These are phyloP conservation scores for Tuber magnatum DNA, from an alignment of 495 filamentous ascomycete genomes.

Conservation along the genomic window DNA sequence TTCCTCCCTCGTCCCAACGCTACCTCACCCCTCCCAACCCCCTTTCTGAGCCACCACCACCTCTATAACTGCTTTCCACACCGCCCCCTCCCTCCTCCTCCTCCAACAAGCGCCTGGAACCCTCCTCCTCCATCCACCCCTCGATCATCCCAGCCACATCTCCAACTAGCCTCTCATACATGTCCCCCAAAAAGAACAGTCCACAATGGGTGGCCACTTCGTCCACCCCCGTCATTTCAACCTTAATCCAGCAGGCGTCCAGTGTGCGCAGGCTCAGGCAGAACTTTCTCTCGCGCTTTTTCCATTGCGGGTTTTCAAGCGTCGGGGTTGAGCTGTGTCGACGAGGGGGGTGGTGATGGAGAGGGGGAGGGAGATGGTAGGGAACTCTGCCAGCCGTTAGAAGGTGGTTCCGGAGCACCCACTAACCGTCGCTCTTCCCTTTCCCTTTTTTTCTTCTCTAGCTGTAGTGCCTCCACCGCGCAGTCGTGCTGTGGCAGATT, in stretches of 20 bases:
- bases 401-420: not conserved
- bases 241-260: slow-evolving; percentile 65
- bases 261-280: slow-evolving; percentile 59
- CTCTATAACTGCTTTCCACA: too few relatives aligned
- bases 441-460: not conserved
- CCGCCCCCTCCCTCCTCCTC: too few relatives aligned
- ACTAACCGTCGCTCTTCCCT: not conserved
- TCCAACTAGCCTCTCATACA: slow-evolving; percentile 70
- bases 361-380: not conserved
- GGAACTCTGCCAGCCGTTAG: not conserved
- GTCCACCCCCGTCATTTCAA: slow-evolving; percentile 75
- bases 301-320: slow-evolving; percentile 31
- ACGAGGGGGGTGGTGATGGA: slow-evolving; percentile 6
- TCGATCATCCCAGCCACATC: too few relatives aligned
- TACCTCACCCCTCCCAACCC: too few relatives aligned
- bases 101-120: too few relatives aligned
- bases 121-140: too few relatives aligned
- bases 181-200: slow-evolving; percentile 61
- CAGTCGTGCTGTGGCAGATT: not conserved
- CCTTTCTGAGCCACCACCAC: slow-evolving; percentile 29
- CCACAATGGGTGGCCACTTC: slow-evolving; percentile 81
- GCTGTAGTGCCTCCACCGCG: not conserved
- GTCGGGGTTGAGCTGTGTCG: not conserved
- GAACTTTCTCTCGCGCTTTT: slow-evolving; percentile 61
- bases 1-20: too few relatives aligned